Conservation (phyloP, 2,329 filamentous ascomycete species). For the Ambrosiella cleistominuta region DNA sequence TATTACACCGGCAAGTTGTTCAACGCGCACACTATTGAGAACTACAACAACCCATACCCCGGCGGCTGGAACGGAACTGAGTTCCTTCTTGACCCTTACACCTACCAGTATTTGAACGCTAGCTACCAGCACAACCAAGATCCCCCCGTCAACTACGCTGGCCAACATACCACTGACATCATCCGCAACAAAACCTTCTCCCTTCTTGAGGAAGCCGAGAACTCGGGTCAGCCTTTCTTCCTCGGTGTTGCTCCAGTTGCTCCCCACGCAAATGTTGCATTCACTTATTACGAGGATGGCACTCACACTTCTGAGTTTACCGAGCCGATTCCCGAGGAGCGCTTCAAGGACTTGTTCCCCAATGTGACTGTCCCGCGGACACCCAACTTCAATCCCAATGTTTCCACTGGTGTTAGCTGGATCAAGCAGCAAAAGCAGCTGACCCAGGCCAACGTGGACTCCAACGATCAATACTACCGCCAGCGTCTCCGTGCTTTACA, state of each 20-base stretch:
- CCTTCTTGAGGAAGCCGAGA: slow-evolving; percentile 34
- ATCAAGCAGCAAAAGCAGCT: slow-evolving; percentile 22
- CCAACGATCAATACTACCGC: slow-evolving; percentile 25
- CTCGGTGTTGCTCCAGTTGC: slow-evolving; percentile 33
- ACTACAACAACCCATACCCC: slow-evolving; percentile 33
- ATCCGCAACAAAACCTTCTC: slow-evolving; percentile 31
- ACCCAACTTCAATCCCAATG: slow-evolving; percentile 44
- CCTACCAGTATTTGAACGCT: slow-evolving; percentile 50
- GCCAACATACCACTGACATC: slow-evolving; percentile 35
- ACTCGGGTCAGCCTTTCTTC: slow-evolving; percentile 34
- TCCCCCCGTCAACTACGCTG: slow-evolving; percentile 31
- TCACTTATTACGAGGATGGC: slow-evolving; percentile 15
- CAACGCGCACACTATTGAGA: slow-evolving; percentile 30
- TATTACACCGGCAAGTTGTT: slow-evolving; percentile 40
- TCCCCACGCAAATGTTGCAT: slow-evolving; percentile 19
- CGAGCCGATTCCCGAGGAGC: slow-evolving; percentile 24
- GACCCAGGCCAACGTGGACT: slow-evolving; percentile 19
- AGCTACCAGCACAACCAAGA: slow-evolving; percentile 44
- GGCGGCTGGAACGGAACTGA: slow-evolving; percentile 39
- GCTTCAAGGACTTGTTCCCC: slow-evolving; percentile 43
- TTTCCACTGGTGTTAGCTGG: slow-evolving; percentile 27
- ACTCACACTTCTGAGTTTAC: slow-evolving; percentile 17
- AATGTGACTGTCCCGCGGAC: slow-evolving; percentile 43
- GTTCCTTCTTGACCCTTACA: slow-evolving; percentile 46
- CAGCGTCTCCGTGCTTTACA: slow-evolving; percentile 26